Base-by-base conservation (phyloP, 2,329 filamentous ascomycete species). In the Penicillium nordicum region DNA sequence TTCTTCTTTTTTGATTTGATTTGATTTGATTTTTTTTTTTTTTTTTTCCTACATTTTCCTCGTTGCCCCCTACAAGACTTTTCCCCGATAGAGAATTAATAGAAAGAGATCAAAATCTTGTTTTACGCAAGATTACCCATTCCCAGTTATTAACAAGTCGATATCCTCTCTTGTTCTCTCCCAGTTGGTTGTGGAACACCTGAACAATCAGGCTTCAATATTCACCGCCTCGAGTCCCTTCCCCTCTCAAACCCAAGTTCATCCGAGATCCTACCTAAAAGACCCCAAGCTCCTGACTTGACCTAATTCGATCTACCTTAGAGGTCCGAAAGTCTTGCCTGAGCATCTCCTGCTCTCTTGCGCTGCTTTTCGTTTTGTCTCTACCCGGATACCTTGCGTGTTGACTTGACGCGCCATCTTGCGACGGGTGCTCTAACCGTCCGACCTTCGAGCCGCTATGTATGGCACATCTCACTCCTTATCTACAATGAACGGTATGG, bases 401-500 rank as follows among this genome's bases (percentile, higher is more conserved):
- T 65, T 58, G 59, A 57, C 58, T 60, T 61, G 65, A 71, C 70
- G 69, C 70, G 70, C 67, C 63, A 63, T 63, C 65, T 67, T 63
- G 61, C 65, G 67, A 68, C 70, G 30, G 30, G 30, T 32, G 63
- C 58, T 55, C 57, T 57, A 57, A 57, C 63, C 61, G 62, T 69
- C 65, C 61, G 63, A 60, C 61, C 59, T 66, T 68, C 60, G 68
- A 68, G 67, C 67, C 41, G 50, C 46, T 50, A 79, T 80, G 74
- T 80, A 80, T 72, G 74, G 75, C 69, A 72, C 76, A 53, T 69
- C 75, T 64, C 75, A 77, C 59, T 72, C 75, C 48, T 67, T 73
- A 80, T 81, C 84, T 76, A 82, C 86, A 76, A 88, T 87, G 81
- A 88, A 87, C 80, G 85, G 85, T 77, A 73, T 81, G 67, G 76